Conservation (phyloP, 768 basidiomycete species). For the Boletus pseudo-olivaceus region DNA sequence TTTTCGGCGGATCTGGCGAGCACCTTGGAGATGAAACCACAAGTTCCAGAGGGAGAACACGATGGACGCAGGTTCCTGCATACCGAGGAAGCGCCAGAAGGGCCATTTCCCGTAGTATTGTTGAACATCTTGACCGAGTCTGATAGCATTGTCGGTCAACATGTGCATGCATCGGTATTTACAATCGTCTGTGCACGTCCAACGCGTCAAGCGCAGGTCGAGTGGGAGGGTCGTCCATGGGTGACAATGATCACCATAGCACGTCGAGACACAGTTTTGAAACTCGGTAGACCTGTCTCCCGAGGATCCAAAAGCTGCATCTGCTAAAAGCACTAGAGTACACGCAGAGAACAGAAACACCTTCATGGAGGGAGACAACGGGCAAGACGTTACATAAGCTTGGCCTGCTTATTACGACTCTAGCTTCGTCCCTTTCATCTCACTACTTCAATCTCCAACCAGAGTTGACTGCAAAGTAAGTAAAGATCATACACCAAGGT, state of each 20-base stretch:
- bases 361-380: conserved; percentile 13
- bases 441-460: too few relatives aligned
- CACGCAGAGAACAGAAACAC: conserved; percentile 6
- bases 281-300: conserved; percentile 36
- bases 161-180: conserved; percentile 85
- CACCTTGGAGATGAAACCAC: conserved; percentile 66
- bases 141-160: conserved; percentile 57
- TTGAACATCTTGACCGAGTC: conserved; percentile 43
- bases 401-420: neutral
- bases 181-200: conserved; percentile 88
- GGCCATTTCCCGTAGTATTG: conserved; percentile 99
- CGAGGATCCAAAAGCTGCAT: conserved; percentile 20
- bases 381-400: conserved; percentile 18
- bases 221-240: conserved; percentile 42
- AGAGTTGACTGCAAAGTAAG: neutral
- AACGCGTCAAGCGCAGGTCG: conserved; percentile 66
- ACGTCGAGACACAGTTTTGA: conserved; percentile 36
- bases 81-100: conserved; percentile 82
- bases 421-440: neutral
- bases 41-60: conserved; percentile 87
- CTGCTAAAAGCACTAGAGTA: conserved; percentile 13
- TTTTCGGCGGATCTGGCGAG: conserved; percentile 40
- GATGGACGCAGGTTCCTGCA: conserved; percentile 94
- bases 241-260: conserved; percentile 29
- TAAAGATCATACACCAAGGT: too few relatives aligned